Percentiles rank a stretch among this genome's conserved stretches.
These are phyloP conservation scores for Phalaenopsis hybrid DNA, from an alignment of 116 monocot species.

Conservation along the genomic window DNA sequence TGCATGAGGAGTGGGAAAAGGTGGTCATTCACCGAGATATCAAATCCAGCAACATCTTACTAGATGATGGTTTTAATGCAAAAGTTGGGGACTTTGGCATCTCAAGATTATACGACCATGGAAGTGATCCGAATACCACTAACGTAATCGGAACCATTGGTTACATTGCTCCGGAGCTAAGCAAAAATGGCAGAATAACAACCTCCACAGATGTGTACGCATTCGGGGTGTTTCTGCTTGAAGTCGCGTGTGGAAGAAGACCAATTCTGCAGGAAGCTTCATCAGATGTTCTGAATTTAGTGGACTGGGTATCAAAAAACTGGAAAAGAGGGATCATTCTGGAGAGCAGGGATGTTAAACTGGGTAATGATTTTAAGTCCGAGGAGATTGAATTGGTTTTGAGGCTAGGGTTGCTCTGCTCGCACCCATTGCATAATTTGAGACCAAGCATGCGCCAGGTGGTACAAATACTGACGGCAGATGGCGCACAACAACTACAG, in stretches of 20 bases:
- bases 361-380: slow-evolving; percentile 4
- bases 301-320: slow-evolving; percentile 14
- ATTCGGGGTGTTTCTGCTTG: slow-evolving; percentile 16
- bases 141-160: slow-evolving; percentile 15
- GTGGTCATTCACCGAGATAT: not conserved
- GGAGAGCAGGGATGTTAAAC: slow-evolving; percentile 13
- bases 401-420: slow-evolving; percentile 12
- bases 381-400: slow-evolving; percentile 19
- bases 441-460: slow-evolving; percentile 20
- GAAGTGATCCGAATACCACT: slow-evolving; percentile 1
- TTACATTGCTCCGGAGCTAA: slow-evolving; percentile 18
- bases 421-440: not conserved
- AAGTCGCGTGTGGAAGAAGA: slow-evolving; percentile 16
- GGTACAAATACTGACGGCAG: slow-evolving; percentile 8
- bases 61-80: not conserved
- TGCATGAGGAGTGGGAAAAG: not conserved
- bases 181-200: slow-evolving; percentile 7
- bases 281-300: slow-evolving; percentile 4
- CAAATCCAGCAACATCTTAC: not conserved
- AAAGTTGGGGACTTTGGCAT: slow-evolving; percentile 13
- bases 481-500: too few relatives aligned
- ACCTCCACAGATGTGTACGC: slow-evolving; percentile 13
- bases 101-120: slow-evolving; percentile 14
- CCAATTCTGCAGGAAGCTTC: slow-evolving; percentile 10
- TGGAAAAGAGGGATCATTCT: slow-evolving; percentile 5